Percentiles rank a stretch among this genome's conserved stretches.
These are phyloP conservation scores for Erythrophleum fordii DNA, from an alignment of 306 rosid genomes.

Conservation along the genomic window DNA sequence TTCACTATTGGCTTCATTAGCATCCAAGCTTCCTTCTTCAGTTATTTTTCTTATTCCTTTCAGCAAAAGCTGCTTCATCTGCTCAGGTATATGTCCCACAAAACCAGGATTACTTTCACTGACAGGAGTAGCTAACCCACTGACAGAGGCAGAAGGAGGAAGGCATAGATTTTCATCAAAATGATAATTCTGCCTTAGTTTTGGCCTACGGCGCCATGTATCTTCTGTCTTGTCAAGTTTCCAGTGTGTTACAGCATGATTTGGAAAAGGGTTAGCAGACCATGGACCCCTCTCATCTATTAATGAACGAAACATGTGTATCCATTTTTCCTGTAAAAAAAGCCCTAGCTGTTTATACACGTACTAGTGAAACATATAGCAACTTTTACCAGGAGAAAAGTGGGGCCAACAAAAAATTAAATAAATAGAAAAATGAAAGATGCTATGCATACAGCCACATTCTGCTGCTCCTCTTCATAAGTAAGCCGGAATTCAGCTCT, in stretches of 20 bases:
- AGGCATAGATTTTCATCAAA: slow-evolving; percentile 87
- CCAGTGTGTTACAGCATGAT: slow-evolving; percentile 74
- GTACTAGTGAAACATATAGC: slow-evolving; percentile 26
- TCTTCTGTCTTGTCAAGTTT: slow-evolving; percentile 97
- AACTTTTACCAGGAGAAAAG: slow-evolving; percentile 25
- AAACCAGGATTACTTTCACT: slow-evolving; percentile 70
- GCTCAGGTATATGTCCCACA: slow-evolving; percentile 87
- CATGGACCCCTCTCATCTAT: slow-evolving; percentile 99
- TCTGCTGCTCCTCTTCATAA: slow-evolving; percentile 91
- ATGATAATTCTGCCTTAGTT: slow-evolving; percentile 85
- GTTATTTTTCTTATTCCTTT: slow-evolving; percentile 88
- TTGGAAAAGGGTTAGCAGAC: slow-evolving; percentile 91
- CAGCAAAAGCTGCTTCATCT: slow-evolving; percentile 86
- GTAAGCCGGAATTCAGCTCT: slow-evolving; percentile 86
- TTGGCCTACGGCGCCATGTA: slow-evolving; percentile 84
- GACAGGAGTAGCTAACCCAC: slow-evolving; percentile 52
- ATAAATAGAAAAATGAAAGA: slow-evolving; percentile 27
- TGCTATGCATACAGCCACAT: slow-evolving; percentile 68
- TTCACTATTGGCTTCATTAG: slow-evolving; percentile 62
- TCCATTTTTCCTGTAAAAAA: slow-evolving; percentile 88
- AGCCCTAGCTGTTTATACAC: slow-evolving; percentile 36
- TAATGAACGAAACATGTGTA: slow-evolving; percentile 92
- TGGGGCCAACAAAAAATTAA: neutral
- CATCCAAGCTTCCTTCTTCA: slow-evolving; percentile 78
- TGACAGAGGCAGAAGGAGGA: slow-evolving; percentile 58